phyloP scores from a whole-genome alignment of 202 grass and related monocot species.

The Cymbopogon flexuosus region DNA sequence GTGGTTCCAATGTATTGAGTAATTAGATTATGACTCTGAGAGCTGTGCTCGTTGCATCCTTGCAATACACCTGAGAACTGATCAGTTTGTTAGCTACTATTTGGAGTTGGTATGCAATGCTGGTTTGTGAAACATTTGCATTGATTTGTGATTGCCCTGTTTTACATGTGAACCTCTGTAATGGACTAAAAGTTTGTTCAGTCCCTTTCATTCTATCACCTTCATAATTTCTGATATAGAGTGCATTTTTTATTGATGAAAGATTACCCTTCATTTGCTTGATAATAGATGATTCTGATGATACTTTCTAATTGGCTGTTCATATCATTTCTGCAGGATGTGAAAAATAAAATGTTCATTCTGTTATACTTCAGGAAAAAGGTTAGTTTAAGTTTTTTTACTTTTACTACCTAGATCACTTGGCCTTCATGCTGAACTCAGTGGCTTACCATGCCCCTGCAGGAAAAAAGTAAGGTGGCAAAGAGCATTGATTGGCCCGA shows the following conservation, averaged over 20 bases:
- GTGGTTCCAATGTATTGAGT: conserved; percentile 8
- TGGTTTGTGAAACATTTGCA: no score
- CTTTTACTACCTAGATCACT: not conserved
- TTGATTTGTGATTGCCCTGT: not conserved
- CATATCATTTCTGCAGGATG: conserved; percentile 53
- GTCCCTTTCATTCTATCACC: not conserved
- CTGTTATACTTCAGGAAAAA: conserved; percentile 89
- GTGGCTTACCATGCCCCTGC: not conserved
- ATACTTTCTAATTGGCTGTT: conserved; percentile 13
- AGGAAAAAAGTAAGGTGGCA: conserved; percentile 54
- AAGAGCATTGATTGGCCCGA: conserved; percentile 66
- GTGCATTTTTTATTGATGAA: not conserved
- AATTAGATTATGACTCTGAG: not conserved
- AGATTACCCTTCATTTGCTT: not conserved
- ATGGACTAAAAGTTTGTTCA: not conserved
- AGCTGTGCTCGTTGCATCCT: no score
- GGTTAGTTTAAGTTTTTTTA: conserved; percentile 36
- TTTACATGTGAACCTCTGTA: not conserved
- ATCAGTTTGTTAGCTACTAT: no score
- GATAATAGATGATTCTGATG: not conserved
- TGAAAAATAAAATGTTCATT: conserved; percentile 91
- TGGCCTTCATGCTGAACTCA: not conserved
- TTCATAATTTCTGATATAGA: not conserved
- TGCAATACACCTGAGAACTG: no score
- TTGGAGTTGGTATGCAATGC: no score